phyloP scores from a whole-genome alignment of 345 rosid genomes.

The Sisymbrium altissimum region DNA sequence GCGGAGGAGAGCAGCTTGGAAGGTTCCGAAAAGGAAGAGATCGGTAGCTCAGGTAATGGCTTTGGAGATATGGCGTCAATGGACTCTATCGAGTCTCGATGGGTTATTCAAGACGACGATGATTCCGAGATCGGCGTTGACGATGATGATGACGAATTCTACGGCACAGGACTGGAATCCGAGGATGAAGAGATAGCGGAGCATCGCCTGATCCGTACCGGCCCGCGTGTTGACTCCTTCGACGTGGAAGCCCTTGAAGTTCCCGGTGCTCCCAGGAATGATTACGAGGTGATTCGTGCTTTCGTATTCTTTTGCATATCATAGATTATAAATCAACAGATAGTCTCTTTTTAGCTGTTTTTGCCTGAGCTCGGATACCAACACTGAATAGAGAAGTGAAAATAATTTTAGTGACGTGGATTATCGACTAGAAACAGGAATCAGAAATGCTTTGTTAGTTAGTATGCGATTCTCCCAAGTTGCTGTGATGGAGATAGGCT shows the following conservation, averaged over 20 bases:
- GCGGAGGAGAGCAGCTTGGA: slow-evolving; percentile 53
- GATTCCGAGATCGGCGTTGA: slow-evolving; percentile 64
- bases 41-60: slow-evolving; percentile 37
- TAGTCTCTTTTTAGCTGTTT: not conserved
- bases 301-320: not conserved
- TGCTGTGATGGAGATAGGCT: not conserved
- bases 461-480: not conserved
- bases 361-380: not conserved
- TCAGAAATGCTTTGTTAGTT: not conserved
- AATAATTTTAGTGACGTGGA: not conserved
- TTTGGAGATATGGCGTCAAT: slow-evolving; percentile 48
- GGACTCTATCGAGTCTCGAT: slow-evolving; percentile 85
- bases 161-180: slow-evolving; percentile 51
- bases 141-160: slow-evolving; percentile 37
- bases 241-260: slow-evolving; percentile 97
- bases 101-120: slow-evolving; percentile 92
- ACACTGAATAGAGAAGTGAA: not conserved
- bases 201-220: slow-evolving; percentile 85
- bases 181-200: slow-evolving; percentile 74
- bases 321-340: not conserved
- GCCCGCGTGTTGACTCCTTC: slow-evolving; percentile 81
- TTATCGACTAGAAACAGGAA: not conserved
- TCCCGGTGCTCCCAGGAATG: slow-evolving; percentile 70
- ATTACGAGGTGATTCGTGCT: slow-evolving; percentile 57
- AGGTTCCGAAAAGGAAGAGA: slow-evolving; percentile 47